Evolutionary conservation across 306 rosid species (phyloP), one percentile per base, ranked within the genome.

Genomic region (Castanea sativa): DNA sequence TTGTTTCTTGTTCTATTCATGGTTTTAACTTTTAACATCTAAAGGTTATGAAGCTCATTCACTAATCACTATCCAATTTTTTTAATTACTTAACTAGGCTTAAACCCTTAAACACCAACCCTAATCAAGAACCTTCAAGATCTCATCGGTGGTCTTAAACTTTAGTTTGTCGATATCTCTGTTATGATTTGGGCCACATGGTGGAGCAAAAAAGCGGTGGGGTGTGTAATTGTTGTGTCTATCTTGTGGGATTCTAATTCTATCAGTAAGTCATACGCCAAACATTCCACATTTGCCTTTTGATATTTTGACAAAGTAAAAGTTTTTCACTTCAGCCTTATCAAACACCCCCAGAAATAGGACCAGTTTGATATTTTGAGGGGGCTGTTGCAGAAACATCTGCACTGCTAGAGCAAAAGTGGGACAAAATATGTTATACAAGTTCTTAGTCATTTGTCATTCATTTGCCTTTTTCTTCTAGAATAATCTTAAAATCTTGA

Each of bases 381-480:
- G 99, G 99, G 27, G 93, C 88, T 41, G 93, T 88, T 73, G 79
- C 89, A 16, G 99, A 89, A 89, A 89, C 99, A 73, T 49, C 93
- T 73, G 94, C 94, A 23, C 79, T 95, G 70, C 80, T 95, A 79
- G 93, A 95, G 89, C 99, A 95, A 60, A 95, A 91, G 87, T 95
- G 99, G 99, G 99, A 95, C 89, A 95, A 95, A 79, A 93, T 95
- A 83, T 95, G 90, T 81, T 95, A 95, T 81, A 95, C 99, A 89
- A 98, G 99, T 95, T 77, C 73, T 41, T 58, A 35, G 78, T 75
- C 77, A 30, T 78, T 81, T 80, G 38, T 27, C 16, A 41, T 38
- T 27, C 45, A 69, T 73, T 21, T 80, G 69, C 71, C 79, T 77
- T 33, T 14, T 65, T 25, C 61, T 72, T 76, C 58, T 33, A 76